Percentiles rank a stretch among this genome's conserved stretches.
phyloP scores from a whole-genome alignment of 129 eudicot genomes.

The Centrapalus pauciflorus region DNA sequence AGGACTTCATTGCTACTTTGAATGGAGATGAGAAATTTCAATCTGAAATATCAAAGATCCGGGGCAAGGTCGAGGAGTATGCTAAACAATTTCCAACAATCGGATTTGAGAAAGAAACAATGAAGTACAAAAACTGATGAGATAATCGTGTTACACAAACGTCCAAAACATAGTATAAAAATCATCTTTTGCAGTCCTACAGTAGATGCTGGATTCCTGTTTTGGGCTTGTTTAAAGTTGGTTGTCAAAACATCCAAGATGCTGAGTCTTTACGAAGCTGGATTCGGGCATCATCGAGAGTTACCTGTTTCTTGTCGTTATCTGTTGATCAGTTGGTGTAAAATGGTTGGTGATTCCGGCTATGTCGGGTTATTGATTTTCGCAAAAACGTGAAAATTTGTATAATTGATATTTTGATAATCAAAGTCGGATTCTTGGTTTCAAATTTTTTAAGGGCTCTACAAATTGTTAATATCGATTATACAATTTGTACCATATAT shows the following conservation, averaged over 20 bases:
- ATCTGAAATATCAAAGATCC: conserved; percentile 51
- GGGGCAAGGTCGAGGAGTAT: conserved; percentile 71
- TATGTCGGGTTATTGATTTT: too few relatives aligned
- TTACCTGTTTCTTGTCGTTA: neutral
- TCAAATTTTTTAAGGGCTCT: too few relatives aligned
- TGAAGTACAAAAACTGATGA: conserved; percentile 68
- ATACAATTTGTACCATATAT: too few relatives aligned
- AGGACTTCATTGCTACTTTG: conserved; percentile 84
- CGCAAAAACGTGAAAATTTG: too few relatives aligned
- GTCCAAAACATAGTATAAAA: neutral
- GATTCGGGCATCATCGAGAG: neutral
- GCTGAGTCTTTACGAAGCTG: neutral
- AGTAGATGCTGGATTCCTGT: neutral
- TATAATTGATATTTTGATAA: too few relatives aligned
- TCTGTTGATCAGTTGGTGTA: conserved; percentile 9
- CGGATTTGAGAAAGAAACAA: conserved; percentile 88
- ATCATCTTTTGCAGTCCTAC: too few relatives aligned
- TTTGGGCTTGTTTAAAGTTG: neutral
- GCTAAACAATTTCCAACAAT: conserved; percentile 93
- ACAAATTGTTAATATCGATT: too few relatives aligned
- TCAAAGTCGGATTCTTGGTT: too few relatives aligned
- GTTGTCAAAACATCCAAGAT: neutral
- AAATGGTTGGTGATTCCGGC: conserved; percentile 6
- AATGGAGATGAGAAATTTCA: conserved; percentile 40
- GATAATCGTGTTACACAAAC: neutral